These are phyloP conservation scores for Suhomyces guaymorum DNA, from an alignment of 1,139 yeast genomes.

Conservation along the genomic window DNA sequence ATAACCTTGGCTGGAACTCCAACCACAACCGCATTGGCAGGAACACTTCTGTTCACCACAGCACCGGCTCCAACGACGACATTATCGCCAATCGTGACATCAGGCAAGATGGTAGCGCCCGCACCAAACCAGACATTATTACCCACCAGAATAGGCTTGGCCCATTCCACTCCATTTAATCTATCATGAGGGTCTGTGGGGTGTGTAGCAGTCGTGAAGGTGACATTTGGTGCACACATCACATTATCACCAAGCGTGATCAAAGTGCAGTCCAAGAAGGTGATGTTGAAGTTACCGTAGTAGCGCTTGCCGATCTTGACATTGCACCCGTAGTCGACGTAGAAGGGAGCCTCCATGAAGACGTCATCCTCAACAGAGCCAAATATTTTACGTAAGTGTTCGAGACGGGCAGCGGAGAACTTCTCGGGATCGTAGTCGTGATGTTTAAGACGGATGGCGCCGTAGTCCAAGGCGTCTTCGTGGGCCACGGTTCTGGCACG, in stretches of 20 bases:
- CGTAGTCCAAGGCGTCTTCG: conserved; percentile 42
- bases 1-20: conserved; percentile 63
- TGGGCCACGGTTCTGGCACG: conserved; percentile 28
- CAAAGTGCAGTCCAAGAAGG: conserved; percentile 60
- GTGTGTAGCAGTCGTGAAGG: conserved; percentile 63
- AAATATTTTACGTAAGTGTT: conserved; percentile 40
- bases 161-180: conserved; percentile 48
- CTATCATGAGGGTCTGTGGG: conserved; percentile 55
- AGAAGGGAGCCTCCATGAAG: conserved; percentile 55
- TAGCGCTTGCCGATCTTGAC: conserved; percentile 49
- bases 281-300: conserved; percentile 55
- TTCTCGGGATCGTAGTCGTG: conserved; percentile 28
- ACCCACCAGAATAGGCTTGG: conserved; percentile 58
- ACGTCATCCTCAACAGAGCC: conserved; percentile 44
- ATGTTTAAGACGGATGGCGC: conserved; percentile 40
- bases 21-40: conserved; percentile 52
- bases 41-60: conserved; percentile 58
- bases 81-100: conserved; percentile 64
- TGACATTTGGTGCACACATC: conserved; percentile 63
- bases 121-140: conserved; percentile 70
- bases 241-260: conserved; percentile 64
- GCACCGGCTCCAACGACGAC: conserved; percentile 70
- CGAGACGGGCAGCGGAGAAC: conserved; percentile 36
- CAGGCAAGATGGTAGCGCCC: conserved; percentile 56
- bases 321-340: conserved; percentile 61